Conservation (phyloP, 225 moss, liverwort and hornwort species). For the Marchantia polymorpha region DNA sequence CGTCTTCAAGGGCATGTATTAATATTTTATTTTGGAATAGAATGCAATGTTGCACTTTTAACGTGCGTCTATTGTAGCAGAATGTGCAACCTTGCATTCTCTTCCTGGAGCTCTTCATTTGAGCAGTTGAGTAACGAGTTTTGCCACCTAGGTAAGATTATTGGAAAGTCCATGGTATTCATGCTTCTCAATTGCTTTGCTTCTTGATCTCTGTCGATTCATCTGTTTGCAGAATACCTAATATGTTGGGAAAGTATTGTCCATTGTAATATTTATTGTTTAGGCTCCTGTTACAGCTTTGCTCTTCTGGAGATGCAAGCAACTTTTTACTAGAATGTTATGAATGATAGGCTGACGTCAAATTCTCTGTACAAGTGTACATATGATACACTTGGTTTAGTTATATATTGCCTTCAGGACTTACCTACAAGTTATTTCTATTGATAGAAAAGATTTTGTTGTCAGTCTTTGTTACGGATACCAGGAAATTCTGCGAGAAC, state of each 20-base stretch:
- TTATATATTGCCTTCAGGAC: too few species aligned
- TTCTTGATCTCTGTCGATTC: background rate
- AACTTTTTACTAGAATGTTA: background rate
- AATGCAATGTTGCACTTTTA: conserved; percentile 39
- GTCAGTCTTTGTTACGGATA: too few species aligned
- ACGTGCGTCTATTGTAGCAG: conserved; percentile 24
- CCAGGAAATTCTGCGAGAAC: too few species aligned
- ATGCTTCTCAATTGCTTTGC: background rate
- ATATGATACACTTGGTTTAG: too few species aligned
- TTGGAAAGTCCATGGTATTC: background rate
- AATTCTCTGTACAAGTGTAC: too few species aligned
- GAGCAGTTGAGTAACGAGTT: conserved; percentile 11
- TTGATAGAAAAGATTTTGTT: too few species aligned
- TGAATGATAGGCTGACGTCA: too few species aligned
- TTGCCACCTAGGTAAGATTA: background rate
- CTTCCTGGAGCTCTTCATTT: background rate
- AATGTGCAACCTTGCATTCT: conserved; percentile 42
- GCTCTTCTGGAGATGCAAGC: background rate
- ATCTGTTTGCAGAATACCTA: background rate
- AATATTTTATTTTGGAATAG: conserved; percentile 17
- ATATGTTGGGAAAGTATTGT: background rate
- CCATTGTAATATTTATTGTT: background rate
- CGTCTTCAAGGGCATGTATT: conserved; percentile 76
- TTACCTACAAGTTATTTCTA: too few species aligned
- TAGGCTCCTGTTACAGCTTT: conserved; percentile 3